Conservation (phyloP, 495 filamentous ascomycete species). For the Apiosordaria backusii region DNA sequence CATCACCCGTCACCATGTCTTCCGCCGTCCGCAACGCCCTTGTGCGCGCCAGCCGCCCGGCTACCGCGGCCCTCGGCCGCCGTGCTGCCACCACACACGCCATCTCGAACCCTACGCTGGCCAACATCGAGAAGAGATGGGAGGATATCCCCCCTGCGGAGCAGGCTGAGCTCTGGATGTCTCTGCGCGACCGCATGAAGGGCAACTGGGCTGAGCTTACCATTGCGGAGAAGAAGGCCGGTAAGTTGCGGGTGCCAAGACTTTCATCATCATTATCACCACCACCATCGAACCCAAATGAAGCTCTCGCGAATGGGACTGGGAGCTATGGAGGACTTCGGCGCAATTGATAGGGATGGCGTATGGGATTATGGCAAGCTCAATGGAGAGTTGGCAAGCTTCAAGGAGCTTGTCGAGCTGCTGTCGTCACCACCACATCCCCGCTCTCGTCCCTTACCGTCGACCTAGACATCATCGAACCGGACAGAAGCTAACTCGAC, state of each 20-base stretch:
- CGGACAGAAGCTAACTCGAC: conserved; percentile 12
- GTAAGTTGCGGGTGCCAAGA: conserved; percentile 56
- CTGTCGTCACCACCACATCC: conserved; percentile 14
- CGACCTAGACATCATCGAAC: conserved; percentile 12
- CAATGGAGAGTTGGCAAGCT: conserved; percentile 22
- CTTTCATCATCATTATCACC: not conserved
- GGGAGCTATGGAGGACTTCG: conserved; percentile 14
- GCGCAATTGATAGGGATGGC: not conserved
- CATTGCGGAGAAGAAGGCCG: conserved; percentile 94
- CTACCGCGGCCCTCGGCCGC: conserved; percentile 48
- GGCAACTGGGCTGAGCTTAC: conserved; percentile 92
- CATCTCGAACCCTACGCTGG: conserved; percentile 94
- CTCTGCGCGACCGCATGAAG: conserved; percentile 96
- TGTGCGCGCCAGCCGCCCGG: conserved; percentile 38
- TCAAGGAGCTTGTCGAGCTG: conserved; percentile 8
- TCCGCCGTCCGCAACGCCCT: conserved; percentile 41
- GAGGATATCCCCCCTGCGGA: conserved; percentile 94
- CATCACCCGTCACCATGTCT: conserved; percentile 30
- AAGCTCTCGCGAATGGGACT: conserved; percentile 3
- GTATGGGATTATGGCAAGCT: conserved; percentile 7
- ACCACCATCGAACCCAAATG: conserved; percentile 1
- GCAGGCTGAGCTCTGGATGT: conserved; percentile 99
- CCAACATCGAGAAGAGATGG: conserved; percentile 99
- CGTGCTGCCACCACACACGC: conserved; percentile 74
- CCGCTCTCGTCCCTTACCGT: conserved; percentile 3